phyloP scores from a whole-genome alignment of 768 basidiomycete genomes.

The Tricholoma flavovirens region DNA sequence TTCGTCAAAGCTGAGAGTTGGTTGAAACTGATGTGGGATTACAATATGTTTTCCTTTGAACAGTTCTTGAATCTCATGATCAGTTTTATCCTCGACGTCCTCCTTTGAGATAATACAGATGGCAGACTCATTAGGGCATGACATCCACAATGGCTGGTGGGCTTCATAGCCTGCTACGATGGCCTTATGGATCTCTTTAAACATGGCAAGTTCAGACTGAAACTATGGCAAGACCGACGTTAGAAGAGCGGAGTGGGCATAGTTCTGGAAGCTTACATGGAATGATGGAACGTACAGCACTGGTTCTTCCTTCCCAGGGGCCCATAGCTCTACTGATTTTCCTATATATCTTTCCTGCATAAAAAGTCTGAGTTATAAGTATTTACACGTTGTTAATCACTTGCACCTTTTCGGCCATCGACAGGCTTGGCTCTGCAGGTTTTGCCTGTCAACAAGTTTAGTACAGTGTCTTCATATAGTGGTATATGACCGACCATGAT shows the following conservation, averaged over 20 bases:
- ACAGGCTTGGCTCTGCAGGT: not conserved
- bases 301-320: not conserved
- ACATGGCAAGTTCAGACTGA: not conserved
- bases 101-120: not conserved
- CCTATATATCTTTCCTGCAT: not conserved
- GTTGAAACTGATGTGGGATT: not conserved
- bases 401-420: not conserved
- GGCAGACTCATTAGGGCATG: no score
- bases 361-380: not conserved
- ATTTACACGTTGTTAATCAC: not conserved
- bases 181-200: no score
- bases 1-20: no score
- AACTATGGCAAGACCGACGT: not conserved
- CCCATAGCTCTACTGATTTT: not conserved
- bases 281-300: not conserved
- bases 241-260: not conserved
- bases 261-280: not conserved
- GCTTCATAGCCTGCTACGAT: no score
- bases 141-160: no score
- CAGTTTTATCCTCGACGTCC: not conserved
- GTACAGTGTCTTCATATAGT: not conserved
- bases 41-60: not conserved
- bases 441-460: not conserved
- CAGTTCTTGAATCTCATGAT: not conserved
- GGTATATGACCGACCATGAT: no score